phyloP scores from a whole-genome alignment of 805 yeast species.

The Wickerhamomyces ciferrii region DNA sequence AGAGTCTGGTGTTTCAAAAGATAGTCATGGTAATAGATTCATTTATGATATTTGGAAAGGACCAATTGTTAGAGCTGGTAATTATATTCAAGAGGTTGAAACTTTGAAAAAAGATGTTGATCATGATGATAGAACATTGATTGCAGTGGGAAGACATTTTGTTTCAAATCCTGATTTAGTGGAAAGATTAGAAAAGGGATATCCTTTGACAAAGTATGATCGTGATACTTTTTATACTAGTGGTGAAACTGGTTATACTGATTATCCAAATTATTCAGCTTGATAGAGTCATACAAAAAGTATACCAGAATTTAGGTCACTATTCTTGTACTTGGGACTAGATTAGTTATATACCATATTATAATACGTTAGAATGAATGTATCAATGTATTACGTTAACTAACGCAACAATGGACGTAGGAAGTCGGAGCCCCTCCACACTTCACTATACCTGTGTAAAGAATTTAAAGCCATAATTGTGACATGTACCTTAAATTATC shows the following conservation, averaged over 20 bases:
- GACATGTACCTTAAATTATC: too few relatives aligned
- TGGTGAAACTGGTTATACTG: slow-evolving; percentile 5
- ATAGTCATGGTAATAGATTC: slow-evolving; percentile 8
- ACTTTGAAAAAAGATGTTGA: not conserved
- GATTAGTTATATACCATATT: too few relatives aligned
- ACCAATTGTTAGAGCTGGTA: slow-evolving; percentile 23
- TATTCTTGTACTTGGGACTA: too few relatives aligned
- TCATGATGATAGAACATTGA: slow-evolving; percentile 18
- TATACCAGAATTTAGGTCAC: too few relatives aligned
- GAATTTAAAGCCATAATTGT: too few relatives aligned
- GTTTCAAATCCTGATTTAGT: slow-evolving; percentile 40
- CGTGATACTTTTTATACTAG: slow-evolving; percentile 29
- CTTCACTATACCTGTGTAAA: too few relatives aligned
- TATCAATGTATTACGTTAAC: too few relatives aligned
- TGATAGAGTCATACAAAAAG: too few relatives aligned
- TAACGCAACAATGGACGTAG: too few relatives aligned
- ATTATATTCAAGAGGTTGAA: not conserved
- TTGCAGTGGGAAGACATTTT: slow-evolving; percentile 32
- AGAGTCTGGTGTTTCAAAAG: not conserved
- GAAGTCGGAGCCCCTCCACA: too few relatives aligned
- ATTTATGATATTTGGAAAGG: slow-evolving; percentile 19
- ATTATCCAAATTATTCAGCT: not conserved
- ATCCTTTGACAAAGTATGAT: slow-evolving; percentile 24
- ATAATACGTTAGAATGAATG: too few relatives aligned
- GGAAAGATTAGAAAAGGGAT: slow-evolving; percentile 31